phyloP scores from a whole-genome alignment of 805 yeast species.

The Pichia thaimueangensis region DNA sequence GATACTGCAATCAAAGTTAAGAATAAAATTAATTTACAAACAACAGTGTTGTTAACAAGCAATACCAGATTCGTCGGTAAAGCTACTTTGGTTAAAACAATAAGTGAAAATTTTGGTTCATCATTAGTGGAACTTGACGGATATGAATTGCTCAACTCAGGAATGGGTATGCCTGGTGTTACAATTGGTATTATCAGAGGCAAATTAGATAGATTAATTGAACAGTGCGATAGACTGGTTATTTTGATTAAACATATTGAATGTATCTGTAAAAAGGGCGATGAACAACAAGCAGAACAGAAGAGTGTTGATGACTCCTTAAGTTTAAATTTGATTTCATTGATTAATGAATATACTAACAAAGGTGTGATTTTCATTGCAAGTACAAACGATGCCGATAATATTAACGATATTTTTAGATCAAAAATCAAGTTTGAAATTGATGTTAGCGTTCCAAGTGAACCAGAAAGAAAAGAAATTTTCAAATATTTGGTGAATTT shows the following conservation, averaged over 20 bases:
- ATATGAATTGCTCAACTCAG: slow-evolving; percentile 55
- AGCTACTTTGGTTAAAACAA: slow-evolving; percentile 49
- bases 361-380: slow-evolving; percentile 52
- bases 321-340: slow-evolving; percentile 48
- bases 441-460: slow-evolving; percentile 70
- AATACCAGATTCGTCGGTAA: slow-evolving; percentile 77
- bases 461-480: slow-evolving; percentile 61
- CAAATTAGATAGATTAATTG: slow-evolving; percentile 56
- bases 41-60: slow-evolving; percentile 64
- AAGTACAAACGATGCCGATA: slow-evolving; percentile 63
- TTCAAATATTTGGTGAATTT: slow-evolving; percentile 43
- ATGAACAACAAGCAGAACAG: slow-evolving; percentile 40
- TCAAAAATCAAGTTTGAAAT: slow-evolving; percentile 72
- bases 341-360: slow-evolving; percentile 48
- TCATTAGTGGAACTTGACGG: slow-evolving; percentile 67
- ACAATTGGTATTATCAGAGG: slow-evolving; percentile 76
- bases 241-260: slow-evolving; percentile 70
- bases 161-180: slow-evolving; percentile 55
- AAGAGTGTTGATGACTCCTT: slow-evolving; percentile 33
- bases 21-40: slow-evolving; percentile 37
- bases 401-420: slow-evolving; percentile 58
- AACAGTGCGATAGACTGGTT: slow-evolving; percentile 40
- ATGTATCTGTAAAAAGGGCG: slow-evolving; percentile 58
- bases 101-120: slow-evolving; percentile 55
- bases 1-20: slow-evolving; percentile 39